Evolutionary conservation across 2,329 filamentous ascomycete species (phyloP), one percentile per base, ranked within the genome.

Genomic region (Fusarium sp.): DNA sequence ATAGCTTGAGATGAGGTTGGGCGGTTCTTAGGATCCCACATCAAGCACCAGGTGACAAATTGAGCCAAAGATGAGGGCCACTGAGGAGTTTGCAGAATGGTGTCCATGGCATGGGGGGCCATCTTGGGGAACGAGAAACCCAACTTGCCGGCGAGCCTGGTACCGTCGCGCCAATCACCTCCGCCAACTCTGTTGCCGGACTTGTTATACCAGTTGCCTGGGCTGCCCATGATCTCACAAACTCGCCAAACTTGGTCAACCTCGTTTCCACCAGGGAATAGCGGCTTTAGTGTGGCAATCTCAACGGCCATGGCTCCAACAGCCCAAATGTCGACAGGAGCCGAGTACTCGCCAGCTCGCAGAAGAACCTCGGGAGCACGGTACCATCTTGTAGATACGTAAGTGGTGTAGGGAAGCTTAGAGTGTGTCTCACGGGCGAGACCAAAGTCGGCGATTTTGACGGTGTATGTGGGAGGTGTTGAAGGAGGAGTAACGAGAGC

Each of bases 41-140:
- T 96, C 72, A 99, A 82, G 81, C 96, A 99, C 94, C 94, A 98
- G 18, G 96, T 99, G 63, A 99, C 96, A 77, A 99, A 98, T 63
- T 97, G 90, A 76, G 91, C 92, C 58, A 99, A 86, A 22, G 94
- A 91, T 3, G 91, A 83, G 8, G 96, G 96, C 96, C 96, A 99
- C 77, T 97, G 93, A 18, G 96, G 94, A 27, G 92, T 80, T 77
- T 94, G 94, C 10, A 99, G 86, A 71, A 98, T 96, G 7, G 94
- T 97, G 74, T 98, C 95, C 88, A 99, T 94, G 20, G 95, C 89
- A 80, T 98, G 96, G 53, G 96, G 96, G 24, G 96, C 95, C 96
- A 99, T 98, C 89, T 96, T 98, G 65, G 96, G 96, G 82, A 99
- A 99, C 1, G 96, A 98, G 81, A 99, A 99, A 59, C 96, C 96